These are phyloP conservation scores for Sungouiella thailandica DNA, from an alignment of 805 yeast genomes.

Conservation along the genomic window DNA sequence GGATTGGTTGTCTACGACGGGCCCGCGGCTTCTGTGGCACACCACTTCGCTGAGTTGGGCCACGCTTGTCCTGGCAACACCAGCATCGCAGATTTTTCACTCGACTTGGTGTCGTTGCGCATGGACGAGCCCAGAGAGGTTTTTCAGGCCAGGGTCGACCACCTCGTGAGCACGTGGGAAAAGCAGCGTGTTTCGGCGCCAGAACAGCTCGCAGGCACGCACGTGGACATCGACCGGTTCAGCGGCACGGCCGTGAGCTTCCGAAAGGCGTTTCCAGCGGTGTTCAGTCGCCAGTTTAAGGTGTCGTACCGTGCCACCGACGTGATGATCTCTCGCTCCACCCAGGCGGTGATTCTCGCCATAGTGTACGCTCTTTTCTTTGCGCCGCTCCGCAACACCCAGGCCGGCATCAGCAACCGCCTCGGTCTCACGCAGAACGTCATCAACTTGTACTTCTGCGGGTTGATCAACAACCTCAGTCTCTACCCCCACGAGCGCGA, in stretches of 20 bases:
- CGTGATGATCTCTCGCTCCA: constrained; percentile 56
- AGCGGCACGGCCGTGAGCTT: constrained; percentile 11
- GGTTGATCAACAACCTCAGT: constrained; percentile 73
- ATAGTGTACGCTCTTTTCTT: constrained; percentile 64
- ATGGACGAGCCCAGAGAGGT: constrained; percentile 21
- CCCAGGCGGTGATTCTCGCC: constrained; percentile 62
- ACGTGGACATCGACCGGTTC: constrained; percentile 40
- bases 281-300: constrained; percentile 29
- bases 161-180: constrained; percentile 15
- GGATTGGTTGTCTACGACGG: constrained; percentile 72
- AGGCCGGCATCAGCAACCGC: constrained; percentile 57
- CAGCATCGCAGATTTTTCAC: constrained; percentile 69
- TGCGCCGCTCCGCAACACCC: constrained; percentile 33
- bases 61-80: constrained; percentile 54
- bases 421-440: constrained; percentile 75
- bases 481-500: constrained; percentile 70
- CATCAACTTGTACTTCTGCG: constrained; percentile 68
- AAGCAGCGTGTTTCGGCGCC: constrained; percentile 28
- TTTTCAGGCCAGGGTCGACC: constrained; percentile 18
- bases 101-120: constrained; percentile 60
- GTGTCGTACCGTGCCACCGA: constrained; percentile 41
- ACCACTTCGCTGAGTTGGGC: constrained; percentile 47
- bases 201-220: neutral
- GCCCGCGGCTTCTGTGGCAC: constrained; percentile 36
- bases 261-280: constrained; percentile 22